Percentiles rank a stretch among this genome's conserved stretches.
Conservation (phyloP, 2,329 filamentous ascomycete genomes). For the Pseudogymnoascus sp. region DNA sequence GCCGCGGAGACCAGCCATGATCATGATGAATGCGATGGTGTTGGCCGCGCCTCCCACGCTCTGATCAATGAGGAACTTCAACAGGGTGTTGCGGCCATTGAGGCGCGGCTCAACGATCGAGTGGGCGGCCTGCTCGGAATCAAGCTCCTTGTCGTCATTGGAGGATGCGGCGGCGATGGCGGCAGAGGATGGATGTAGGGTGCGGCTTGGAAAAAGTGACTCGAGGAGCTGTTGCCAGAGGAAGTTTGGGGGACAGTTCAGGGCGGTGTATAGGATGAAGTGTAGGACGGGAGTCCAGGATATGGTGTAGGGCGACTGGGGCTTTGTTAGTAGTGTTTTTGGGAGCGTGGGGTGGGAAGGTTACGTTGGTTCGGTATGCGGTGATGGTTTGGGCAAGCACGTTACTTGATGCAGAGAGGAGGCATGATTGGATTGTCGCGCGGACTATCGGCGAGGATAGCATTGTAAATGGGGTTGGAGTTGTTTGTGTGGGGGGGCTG, state of each 20-base stretch:
- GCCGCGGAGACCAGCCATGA: slow-evolving; percentile 37
- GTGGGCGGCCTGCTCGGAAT: slow-evolving; percentile 35
- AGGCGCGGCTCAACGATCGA: slow-evolving; percentile 42
- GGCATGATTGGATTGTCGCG: slow-evolving; percentile 56
- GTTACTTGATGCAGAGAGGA: slow-evolving; percentile 60
- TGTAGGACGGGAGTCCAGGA: slow-evolving; percentile 62
- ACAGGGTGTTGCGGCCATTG: slow-evolving; percentile 53
- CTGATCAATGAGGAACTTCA: slow-evolving; percentile 63
- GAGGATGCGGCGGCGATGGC: slow-evolving; percentile 34
- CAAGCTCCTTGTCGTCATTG: slow-evolving; percentile 34
- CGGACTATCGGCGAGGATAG: slow-evolving; percentile 42
- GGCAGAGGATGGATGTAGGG: slow-evolving; percentile 34
- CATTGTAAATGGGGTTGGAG: slow-evolving; percentile 13
- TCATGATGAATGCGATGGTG: slow-evolving; percentile 53
- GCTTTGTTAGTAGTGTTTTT: background rate
- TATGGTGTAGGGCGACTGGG: slow-evolving; percentile 42
- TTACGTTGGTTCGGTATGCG: slow-evolving; percentile 51
- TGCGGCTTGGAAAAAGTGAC: slow-evolving; percentile 58
- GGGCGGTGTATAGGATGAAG: slow-evolving; percentile 63
- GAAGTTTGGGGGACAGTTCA: slow-evolving; percentile 76
- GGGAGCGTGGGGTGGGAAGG: slow-evolving; percentile 17
- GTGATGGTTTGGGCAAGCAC: slow-evolving; percentile 63
- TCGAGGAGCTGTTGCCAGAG: slow-evolving; percentile 79
- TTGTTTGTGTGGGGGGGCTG: background rate
- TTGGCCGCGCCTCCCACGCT: slow-evolving; percentile 57